These are phyloP conservation scores for Coelastrella sp. DNA, from an alignment of 139 green algal genomes.

Conservation along the genomic window DNA sequence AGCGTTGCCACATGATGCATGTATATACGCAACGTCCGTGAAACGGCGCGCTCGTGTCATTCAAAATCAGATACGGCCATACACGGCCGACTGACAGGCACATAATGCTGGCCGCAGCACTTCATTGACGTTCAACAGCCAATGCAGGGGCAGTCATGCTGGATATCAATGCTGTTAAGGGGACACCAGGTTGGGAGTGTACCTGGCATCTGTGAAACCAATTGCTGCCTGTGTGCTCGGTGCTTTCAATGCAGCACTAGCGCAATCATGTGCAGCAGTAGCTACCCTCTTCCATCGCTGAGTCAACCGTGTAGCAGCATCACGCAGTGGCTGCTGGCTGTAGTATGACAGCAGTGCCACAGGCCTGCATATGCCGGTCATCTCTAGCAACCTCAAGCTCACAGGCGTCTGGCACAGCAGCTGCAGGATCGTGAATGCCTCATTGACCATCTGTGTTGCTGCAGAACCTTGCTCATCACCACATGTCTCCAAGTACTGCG, in stretches of 20 bases:
- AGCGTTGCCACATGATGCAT: no score
- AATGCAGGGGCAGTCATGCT: no score
- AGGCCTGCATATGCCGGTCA: constrained; percentile 32
- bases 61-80: no score
- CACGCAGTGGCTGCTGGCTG: background rate
- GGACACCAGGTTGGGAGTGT: no score
- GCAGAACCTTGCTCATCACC: background rate
- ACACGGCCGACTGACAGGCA: no score
- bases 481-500: background rate
- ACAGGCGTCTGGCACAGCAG: constrained; percentile 14
- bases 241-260: background rate
- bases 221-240: no score
- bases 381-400: constrained; percentile 20
- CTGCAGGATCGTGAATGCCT: background rate
- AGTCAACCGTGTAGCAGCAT: constrained; percentile 6
- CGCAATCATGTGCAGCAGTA: constrained; percentile 16
- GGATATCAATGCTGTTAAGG: no score
- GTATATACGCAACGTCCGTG: no score
- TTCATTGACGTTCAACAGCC: no score
- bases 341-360: constrained; percentile 25
- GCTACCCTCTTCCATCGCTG: constrained; percentile 28
- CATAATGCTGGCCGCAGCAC: no score
- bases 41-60: no score
- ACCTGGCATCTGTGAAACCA: no score
- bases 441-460: background rate